phyloP scores from a whole-genome alignment of 179 eudicot genomes.

The Sideroxylon spinosum region DNA sequence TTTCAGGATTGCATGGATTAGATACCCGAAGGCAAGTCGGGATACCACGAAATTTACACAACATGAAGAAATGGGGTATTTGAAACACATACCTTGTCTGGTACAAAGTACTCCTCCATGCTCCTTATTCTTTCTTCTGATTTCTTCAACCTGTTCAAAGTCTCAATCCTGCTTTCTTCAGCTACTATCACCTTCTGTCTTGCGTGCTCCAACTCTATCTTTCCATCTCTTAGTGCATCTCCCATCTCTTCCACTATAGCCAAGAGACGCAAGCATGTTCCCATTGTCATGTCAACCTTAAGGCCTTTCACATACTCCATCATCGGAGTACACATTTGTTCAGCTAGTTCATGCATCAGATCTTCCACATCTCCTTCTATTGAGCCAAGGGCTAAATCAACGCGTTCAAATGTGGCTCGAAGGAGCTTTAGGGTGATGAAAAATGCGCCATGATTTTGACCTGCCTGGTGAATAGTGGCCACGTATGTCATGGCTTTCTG shows the following conservation, averaged over 20 bases:
- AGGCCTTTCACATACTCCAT: conserved; percentile 33
- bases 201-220: conserved; percentile 36
- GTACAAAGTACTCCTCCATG: conserved; percentile 21
- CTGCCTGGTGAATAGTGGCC: conserved; percentile 30
- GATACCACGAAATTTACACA: background rate
- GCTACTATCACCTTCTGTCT: conserved; percentile 28
- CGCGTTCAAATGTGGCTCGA: conserved; percentile 25
- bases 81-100: conserved; percentile 23
- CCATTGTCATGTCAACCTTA: conserved; percentile 33
- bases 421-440: conserved; percentile 28
- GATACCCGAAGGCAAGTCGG: background rate
- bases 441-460: conserved; percentile 19
- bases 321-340: conserved; percentile 42
- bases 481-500: conserved; percentile 26
- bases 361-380: conserved; percentile 40
- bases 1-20: background rate
- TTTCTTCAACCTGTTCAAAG: conserved; percentile 32
- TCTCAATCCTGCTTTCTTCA: conserved; percentile 34
- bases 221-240: conserved; percentile 27
- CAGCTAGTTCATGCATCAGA: conserved; percentile 31
- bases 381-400: conserved; percentile 31
- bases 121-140: conserved; percentile 31
- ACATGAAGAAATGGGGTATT: background rate
- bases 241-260: conserved; percentile 40
- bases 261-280: conserved; percentile 23